These are phyloP conservation scores for Sclerotinia sclerotiorum DNA, from an alignment of 2,329 filamentous ascomycete species.

Conservation along the genomic window DNA sequence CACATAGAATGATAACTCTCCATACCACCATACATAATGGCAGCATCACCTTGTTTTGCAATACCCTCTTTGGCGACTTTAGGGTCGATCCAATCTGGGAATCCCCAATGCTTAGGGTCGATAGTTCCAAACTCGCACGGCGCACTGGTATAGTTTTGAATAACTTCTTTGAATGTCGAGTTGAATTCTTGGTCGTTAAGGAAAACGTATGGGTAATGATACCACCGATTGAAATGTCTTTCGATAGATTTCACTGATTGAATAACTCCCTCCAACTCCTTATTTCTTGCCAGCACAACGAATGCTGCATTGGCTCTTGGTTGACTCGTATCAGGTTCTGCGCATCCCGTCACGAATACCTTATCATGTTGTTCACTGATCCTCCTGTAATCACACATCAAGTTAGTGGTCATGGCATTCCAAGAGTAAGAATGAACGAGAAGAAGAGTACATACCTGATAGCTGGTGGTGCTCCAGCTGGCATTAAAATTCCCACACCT, in stretches of 20 bases:
- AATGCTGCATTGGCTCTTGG: conserved; percentile 92
- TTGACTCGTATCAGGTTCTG: conserved; percentile 73
- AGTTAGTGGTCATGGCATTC: conserved; percentile 26
- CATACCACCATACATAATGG: conserved; percentile 99
- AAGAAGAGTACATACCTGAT: conserved; percentile 66
- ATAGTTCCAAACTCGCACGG: conserved; percentile 93
- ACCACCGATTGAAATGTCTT: conserved; percentile 98
- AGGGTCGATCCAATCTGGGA: conserved; percentile 91
- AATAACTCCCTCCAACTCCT: conserved; percentile 92
- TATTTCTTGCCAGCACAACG: conserved; percentile 92
- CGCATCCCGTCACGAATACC: conserved; percentile 89
- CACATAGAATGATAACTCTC: conserved; percentile 99
- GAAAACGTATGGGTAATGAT: conserved; percentile 97
- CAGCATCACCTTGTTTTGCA: conserved; percentile 90
- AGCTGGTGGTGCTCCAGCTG: conserved; percentile 80
- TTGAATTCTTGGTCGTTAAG: conserved; percentile 98
- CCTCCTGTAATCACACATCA: conserved; percentile 58
- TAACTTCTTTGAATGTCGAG: conserved; percentile 82
- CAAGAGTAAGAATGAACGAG: neutral
- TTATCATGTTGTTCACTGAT: conserved; percentile 98
- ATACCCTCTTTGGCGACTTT: conserved; percentile 96
- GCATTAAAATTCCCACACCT: conserved; percentile 79
- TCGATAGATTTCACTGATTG: conserved; percentile 98
- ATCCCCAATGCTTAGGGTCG: conserved; percentile 88
- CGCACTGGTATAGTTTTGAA: conserved; percentile 86